Evolutionary conservation across 2,329 filamentous ascomycete species (phyloP), one percentile per base, ranked within the genome.

Genomic region (Sarocladiaceae sp.): DNA sequence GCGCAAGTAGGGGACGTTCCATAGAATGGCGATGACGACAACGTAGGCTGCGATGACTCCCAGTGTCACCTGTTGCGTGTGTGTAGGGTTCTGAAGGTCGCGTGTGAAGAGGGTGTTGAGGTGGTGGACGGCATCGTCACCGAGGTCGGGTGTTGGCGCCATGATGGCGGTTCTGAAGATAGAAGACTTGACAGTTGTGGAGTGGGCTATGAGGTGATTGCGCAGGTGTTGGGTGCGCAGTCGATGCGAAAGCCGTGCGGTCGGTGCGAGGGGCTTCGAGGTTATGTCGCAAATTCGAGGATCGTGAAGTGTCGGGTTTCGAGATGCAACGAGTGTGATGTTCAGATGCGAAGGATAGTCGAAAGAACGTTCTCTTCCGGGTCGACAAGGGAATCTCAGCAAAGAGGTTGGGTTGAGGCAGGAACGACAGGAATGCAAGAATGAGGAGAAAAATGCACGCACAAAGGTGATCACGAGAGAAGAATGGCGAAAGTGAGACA

Each of bases 1-100:
- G 52, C 81, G 77, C n/a, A 92, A 69, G 66, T 89, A 90, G 1
- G 88, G 88, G 1, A 91, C 66, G 68, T 91, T 91, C 88, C 88
- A 92, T 3, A 92, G 72, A 37, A 92, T 74, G 4, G 86, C 87
- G 57, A 92, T 92, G 44, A 78, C 77, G 17, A 90, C 86, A 2
- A 87, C 77, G 67, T 91, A 91, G 31, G 76, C 84, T 8, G 69
- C 85, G 59, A 91, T 88, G 36, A 90, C 73, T 8, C 86, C 86
- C 23, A 90, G 71, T 0, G 87, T 90, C 10, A 90, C 77, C 51
- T 77, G 76, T 61, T 91, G 87, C 2, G 87, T 87, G 62, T 83
- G 78, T 57, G 82, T 86, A 37, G 84, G 82, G 23, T 73, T 73
- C 53, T 71, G 62, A 11, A 88, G 71, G 50, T 77, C 75, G 52